These are phyloP conservation scores for Trypanosoma cruzi DNA, from an alignment of 208 protist species.

Conservation along the genomic window DNA sequence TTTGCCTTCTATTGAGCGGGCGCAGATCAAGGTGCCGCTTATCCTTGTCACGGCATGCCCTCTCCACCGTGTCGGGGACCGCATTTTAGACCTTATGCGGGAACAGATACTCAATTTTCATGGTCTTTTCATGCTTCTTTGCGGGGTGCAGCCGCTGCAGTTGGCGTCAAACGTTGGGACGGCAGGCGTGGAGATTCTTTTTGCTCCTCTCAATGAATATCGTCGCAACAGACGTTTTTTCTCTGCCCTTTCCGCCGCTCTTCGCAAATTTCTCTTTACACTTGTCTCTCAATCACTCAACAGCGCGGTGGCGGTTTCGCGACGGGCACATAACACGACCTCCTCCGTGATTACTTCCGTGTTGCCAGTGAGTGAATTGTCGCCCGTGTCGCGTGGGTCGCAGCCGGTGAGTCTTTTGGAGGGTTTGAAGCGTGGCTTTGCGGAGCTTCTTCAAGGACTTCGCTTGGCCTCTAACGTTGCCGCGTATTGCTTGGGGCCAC, in stretches of 20 bases:
- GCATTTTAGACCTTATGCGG: constrained; percentile 11
- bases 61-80: constrained; percentile 7
- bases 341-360: constrained; percentile 11
- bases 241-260: constrained; percentile 23
- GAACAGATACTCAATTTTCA: constrained; percentile 20
- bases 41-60: constrained; percentile 25
- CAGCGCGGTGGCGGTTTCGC: constrained; percentile 3
- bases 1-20: constrained; percentile 28
- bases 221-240: constrained; percentile 33
- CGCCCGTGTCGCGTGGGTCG: constrained; percentile 21
- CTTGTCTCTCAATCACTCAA: constrained; percentile 23
- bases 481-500: constrained; percentile 21
- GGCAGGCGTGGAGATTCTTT: constrained; percentile 44
- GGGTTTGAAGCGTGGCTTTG: constrained; percentile 18
- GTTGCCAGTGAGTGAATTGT: not conserved
- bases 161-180: constrained; percentile 47
- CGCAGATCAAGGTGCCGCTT: constrained; percentile 17
- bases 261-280: constrained; percentile 25
- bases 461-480: constrained; percentile 20
- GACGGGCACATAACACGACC: constrained; percentile 8
- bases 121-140: constrained; percentile 36
- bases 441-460: constrained; percentile 25
- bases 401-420: constrained; percentile 23
- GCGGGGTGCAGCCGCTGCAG: constrained; percentile 54
- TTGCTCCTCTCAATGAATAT: constrained; percentile 50